Percentiles rank a stretch among this genome's conserved stretches.
Evolutionary conservation across 495 filamentous ascomycete species (phyloP).

Genomic region (Lineolata rhizophorae): DNA sequence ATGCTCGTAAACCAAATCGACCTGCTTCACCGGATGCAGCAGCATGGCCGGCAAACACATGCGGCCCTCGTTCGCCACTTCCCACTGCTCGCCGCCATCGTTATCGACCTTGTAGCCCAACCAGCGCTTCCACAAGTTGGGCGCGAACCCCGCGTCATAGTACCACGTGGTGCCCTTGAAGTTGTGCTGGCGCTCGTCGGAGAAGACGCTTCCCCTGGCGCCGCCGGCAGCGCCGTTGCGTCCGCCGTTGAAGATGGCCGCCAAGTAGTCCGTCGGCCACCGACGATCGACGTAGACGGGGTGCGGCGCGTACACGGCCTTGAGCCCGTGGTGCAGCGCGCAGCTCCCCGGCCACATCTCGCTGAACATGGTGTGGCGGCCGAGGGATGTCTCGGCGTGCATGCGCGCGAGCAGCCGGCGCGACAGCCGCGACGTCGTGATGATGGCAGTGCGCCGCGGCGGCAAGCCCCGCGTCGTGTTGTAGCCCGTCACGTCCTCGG

Average conservation of each 20-base stretch:
- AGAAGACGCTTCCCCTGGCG: conserved; percentile 51
- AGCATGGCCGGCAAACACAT: conserved; percentile 30
- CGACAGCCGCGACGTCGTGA: conserved; percentile 65
- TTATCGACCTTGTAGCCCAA: conserved; percentile 66
- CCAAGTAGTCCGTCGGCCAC: conserved; percentile 68
- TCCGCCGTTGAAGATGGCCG: conserved; percentile 66
- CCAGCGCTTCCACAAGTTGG: conserved; percentile 73
- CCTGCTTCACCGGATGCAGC: conserved; percentile 78
- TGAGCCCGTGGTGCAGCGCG: conserved; percentile 82
- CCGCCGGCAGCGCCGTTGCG: conserved; percentile 60
- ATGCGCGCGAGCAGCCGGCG: conserved; percentile 62
- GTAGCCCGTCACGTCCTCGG: conserved; percentile 79
- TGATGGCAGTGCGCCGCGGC: conserved; percentile 72
- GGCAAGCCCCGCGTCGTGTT: conserved; percentile 40
- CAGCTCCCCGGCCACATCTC: conserved; percentile 88
- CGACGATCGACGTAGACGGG: conserved; percentile 74
- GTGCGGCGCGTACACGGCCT: conserved; percentile 85
- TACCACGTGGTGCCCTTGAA: conserved; percentile 82
- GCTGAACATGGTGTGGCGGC: conserved; percentile 75
- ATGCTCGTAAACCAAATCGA: conserved; percentile 52
- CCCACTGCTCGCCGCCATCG: conserved; percentile 67
- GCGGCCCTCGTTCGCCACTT: conserved; percentile 35
- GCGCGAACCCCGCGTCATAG: conserved; percentile 71
- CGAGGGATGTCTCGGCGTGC: conserved; percentile 67
- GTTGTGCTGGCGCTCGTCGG: conserved; percentile 67